Conservation (phyloP, 2,329 filamentous ascomycete species). For the Didymella glomerata region DNA sequence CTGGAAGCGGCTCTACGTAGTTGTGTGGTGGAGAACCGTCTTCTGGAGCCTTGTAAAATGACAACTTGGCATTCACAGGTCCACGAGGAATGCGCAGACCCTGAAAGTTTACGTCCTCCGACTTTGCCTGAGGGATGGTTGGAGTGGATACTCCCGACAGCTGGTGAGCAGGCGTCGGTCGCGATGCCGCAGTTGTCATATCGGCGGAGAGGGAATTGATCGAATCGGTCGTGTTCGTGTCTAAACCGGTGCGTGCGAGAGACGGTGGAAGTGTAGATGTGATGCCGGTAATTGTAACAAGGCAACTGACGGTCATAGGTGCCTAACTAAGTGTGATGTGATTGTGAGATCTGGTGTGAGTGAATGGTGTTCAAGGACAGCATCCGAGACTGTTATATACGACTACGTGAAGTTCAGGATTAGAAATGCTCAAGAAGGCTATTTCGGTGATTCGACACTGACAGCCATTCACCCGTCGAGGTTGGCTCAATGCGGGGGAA, state of each 20-base stretch:
- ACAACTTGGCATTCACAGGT: constrained; percentile 36
- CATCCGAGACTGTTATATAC: constrained; percentile 33
- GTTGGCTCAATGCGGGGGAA: constrained; percentile 29
- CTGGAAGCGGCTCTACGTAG: constrained; percentile 71
- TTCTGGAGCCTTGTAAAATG: constrained; percentile 42
- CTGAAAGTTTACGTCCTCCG: constrained; percentile 44
- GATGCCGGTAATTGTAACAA: constrained; percentile 14
- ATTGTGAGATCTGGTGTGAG: constrained; percentile 13
- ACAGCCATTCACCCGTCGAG: constrained; percentile 21
- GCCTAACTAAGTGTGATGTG: neutral
- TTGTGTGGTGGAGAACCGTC: constrained; percentile 43
- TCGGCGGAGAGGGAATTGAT: constrained; percentile 30
- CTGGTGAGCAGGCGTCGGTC: constrained; percentile 55
- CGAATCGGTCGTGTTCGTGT: neutral
- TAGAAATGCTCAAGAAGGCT: constrained; percentile 40
- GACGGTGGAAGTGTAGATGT: constrained; percentile 6
- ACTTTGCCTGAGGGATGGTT: constrained; percentile 33
- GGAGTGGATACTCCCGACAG: constrained; percentile 39
- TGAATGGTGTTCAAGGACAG: constrained; percentile 4
- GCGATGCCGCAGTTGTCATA: constrained; percentile 55
- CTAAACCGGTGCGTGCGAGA: constrained; percentile 10
- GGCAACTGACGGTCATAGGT: constrained; percentile 11
- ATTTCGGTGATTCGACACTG: constrained; percentile 6
- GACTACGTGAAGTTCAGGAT: constrained; percentile 20
- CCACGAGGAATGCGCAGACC: constrained; percentile 43